Evolutionary conservation across 768 basidiomycete species (phyloP), one percentile per base, ranked within the genome.

Genomic region (Serpula lacrymans): DNA sequence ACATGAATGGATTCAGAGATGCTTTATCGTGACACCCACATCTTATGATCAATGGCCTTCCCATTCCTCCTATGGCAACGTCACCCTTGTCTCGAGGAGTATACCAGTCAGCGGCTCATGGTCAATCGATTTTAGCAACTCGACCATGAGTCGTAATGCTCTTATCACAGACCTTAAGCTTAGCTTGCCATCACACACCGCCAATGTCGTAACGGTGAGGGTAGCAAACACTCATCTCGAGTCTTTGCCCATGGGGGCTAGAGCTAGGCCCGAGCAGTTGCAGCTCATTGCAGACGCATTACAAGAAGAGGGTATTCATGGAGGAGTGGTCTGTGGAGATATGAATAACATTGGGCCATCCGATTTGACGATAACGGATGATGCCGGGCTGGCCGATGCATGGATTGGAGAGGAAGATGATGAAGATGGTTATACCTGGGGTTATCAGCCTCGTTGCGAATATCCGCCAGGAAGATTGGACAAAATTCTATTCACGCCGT

Each of bases 181-280:
- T 30, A 58, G 64, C 33, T 48, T 67, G 17, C 66, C 65, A 0
- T 50, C 53, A 20, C 52, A 59, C 2, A 65, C 46, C 13, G 67
- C 65, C 29, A 61, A 64, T 34, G 59, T 66, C 20, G 67, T 72
- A 37, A 65, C 69, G n/a, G 42, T 87, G 46, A 70, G 84, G 21
- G 62, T 88, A 28, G 75, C 77, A 20, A 88, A 88, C 55, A 85
- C 84, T 18, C 86, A 89, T 52, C 65, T 89, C 35, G 87, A 89
- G 60, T 84, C 83, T 9, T 52, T 82, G 37, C 64, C 68, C 0
- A 12, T 37, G 1, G 82, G 80, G 7, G 62, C 69, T 45, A 55
- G 70, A 21, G 71, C 63, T 14, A 43, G 67, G 16, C 62, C 74
- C 11, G 57, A 57, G 37, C 85, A 88, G 62, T 46, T 88, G 50